Conservation (phyloP, 2,329 filamentous ascomycete species). For the Trichoderma atroviride region DNA sequence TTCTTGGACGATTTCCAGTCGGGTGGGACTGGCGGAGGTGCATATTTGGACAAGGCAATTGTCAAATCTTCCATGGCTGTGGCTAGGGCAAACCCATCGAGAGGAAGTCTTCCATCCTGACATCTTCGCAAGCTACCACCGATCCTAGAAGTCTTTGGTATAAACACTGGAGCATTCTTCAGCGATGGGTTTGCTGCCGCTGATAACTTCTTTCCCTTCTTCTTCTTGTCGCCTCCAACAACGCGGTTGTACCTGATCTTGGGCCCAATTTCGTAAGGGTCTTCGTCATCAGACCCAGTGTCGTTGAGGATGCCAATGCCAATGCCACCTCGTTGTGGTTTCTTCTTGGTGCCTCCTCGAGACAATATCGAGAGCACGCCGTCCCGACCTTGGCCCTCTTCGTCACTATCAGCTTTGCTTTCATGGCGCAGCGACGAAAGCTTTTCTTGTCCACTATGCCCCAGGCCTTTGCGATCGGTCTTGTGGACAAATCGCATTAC, state of each 20-base stretch:
- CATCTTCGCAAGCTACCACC: slow-evolving; percentile 59
- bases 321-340: slow-evolving; percentile 65
- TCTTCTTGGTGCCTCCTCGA: slow-evolving; percentile 53
- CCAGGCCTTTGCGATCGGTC: slow-evolving; percentile 70
- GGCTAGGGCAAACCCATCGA: slow-evolving; percentile 79
- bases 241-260: slow-evolving; percentile 84
- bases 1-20: slow-evolving; percentile 72
- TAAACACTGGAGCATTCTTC: slow-evolving; percentile 71
- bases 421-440: slow-evolving; percentile 46
- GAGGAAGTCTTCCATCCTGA: slow-evolving; percentile 77
- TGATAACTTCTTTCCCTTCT: slow-evolving; percentile 58
- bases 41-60: slow-evolving; percentile 48
- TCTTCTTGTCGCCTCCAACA: slow-evolving; percentile 81
- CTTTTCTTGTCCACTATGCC: slow-evolving; percentile 62
- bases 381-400: slow-evolving; percentile 38
- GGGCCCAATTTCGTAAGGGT: slow-evolving; percentile 89
- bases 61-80: slow-evolving; percentile 48
- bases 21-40: slow-evolving; percentile 67
- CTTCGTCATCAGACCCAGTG: slow-evolving; percentile 91
- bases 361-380: slow-evolving; percentile 29
- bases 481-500: slow-evolving; percentile 70
- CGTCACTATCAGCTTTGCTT: slow-evolving; percentile 51
- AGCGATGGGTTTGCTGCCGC: slow-evolving; percentile 65
- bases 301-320: slow-evolving; percentile 91
- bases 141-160: slow-evolving; percentile 57